Base-by-base conservation (phyloP, 176 grass and related monocot genomes). In the Chrysopogon serrulatus region DNA sequence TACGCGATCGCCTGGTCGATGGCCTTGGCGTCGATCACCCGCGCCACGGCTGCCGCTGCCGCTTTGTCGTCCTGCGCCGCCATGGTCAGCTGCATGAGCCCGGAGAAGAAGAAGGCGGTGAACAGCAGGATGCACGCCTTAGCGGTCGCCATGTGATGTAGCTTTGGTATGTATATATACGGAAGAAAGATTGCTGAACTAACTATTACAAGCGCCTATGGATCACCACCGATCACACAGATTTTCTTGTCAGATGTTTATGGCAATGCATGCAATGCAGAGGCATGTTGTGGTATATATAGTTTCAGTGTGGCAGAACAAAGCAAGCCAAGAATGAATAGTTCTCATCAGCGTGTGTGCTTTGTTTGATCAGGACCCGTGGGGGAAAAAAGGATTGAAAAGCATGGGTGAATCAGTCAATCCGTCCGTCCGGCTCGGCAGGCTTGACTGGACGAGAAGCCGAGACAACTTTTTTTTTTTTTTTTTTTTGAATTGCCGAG, bases 71-170 rank as follows among this genome's bases (percentile, higher is more conserved):
- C 87, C 18, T 89, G 71, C 71, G 71, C 70, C 71, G 71, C 70
- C 71, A 73, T 56, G 41, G 51, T 51, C 18, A 89, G 41, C 32
- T 80, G 63, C 71, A 85, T 89, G 70, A 85, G 53, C 6, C 82
- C 77, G 15, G 79, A 71, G 82, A 87, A 80, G 87, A 88, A 80
- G 77, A 77, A 81, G 5, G 64, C 40, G 0, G 64, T 28, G 77
- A 81, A 43, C 41, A 85, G 77, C 61, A 76, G 40, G 30, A 70
- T 4, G 69, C 15, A 85, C 31, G 26, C 61, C 49, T 63, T 85
- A 36, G 47, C 2, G 2, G n/a, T 21, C 16, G 23, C 61, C 87
- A 89, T 83, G 16, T 21, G n/a, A n/a, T 24, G 18, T 54, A 54
- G 18, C n/a, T 27, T 27, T 60, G 1, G 23, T 24, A 2, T 7